Percentiles rank a stretch among this genome's conserved stretches.
Conservation (phyloP, 768 basidiomycete genomes). For the Gymnopilus dilepis region DNA sequence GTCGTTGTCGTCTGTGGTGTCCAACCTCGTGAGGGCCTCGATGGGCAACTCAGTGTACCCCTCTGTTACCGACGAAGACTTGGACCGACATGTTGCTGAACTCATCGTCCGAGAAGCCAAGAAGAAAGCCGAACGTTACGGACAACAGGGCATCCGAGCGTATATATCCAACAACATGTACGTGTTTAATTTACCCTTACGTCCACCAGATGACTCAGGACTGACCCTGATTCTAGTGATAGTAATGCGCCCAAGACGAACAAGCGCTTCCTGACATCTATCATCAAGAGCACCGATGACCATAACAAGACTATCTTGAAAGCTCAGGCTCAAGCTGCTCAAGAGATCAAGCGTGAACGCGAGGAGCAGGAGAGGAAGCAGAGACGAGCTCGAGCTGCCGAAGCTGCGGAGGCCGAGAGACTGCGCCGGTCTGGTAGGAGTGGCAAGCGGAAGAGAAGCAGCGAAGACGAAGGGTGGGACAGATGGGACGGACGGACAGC, state of each 20-base stretch:
- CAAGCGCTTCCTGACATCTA: slow-evolving; percentile 81
- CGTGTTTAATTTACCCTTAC: slow-evolving; percentile 23
- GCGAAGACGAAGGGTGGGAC: slow-evolving; percentile 51
- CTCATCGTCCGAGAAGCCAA: slow-evolving; percentile 93
- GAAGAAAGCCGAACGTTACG: slow-evolving; percentile 84
- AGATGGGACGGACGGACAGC: slow-evolving; percentile 57
- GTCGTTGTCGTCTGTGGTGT: slow-evolving; percentile 85
- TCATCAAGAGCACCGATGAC: slow-evolving; percentile 93
- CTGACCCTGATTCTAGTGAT: slow-evolving; percentile 57
- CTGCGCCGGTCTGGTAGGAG: slow-evolving; percentile 41
- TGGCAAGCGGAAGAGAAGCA: slow-evolving; percentile 31
- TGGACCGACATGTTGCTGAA: slow-evolving; percentile 91
- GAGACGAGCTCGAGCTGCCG: slow-evolving; percentile 70
- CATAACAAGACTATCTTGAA: slow-evolving; percentile 88
- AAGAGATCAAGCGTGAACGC: slow-evolving; percentile 71
- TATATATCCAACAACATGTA: slow-evolving; percentile 66
- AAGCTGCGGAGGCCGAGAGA: slow-evolving; percentile 74
- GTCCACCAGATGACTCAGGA: not conserved
- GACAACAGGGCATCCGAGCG: slow-evolving; percentile 77
- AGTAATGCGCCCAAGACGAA: slow-evolving; percentile 79
- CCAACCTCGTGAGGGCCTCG: slow-evolving; percentile 76
- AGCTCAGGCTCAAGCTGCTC: slow-evolving; percentile 73
- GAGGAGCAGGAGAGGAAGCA: slow-evolving; percentile 71
- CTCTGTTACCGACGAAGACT: slow-evolving; percentile 77
- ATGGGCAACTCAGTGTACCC: slow-evolving; percentile 69